Conservation (phyloP, 257 asterid species). For the Buddleja alternifolia region DNA sequence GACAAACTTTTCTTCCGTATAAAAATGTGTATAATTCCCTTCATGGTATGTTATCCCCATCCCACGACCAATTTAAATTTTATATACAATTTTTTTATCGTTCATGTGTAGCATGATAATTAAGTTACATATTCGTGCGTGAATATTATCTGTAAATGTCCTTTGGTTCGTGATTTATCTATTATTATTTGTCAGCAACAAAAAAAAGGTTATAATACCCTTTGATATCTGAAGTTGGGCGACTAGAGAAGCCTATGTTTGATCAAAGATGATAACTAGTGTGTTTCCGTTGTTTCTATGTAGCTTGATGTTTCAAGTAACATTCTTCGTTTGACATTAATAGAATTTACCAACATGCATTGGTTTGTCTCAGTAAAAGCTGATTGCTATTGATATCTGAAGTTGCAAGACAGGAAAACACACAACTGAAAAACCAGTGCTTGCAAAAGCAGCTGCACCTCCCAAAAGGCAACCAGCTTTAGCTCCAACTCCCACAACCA, state of each 20-base stretch:
- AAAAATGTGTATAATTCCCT: neutral
- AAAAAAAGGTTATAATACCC: too few relatives aligned
- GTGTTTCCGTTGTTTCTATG: neutral
- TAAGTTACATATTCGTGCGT: neutral
- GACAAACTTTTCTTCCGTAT: slow-evolving; percentile 2
- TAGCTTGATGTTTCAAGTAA: neutral
- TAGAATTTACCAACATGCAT: neutral
- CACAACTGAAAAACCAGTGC: slow-evolving; percentile 17
- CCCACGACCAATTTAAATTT: neutral
- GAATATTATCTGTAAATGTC: neutral
- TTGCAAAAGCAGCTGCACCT: slow-evolving; percentile 45
- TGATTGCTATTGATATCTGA: slow-evolving; percentile 3
- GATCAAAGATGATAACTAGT: neutral
- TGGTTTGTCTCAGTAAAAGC: slow-evolving; percentile 11
- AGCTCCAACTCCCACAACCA: slow-evolving; percentile 36
- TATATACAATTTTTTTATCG: neutral
- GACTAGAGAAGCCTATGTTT: neutral
- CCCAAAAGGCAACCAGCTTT: slow-evolving; percentile 40
- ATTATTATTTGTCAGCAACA: too few relatives aligned
- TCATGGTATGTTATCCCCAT: neutral
- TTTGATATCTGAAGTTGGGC: neutral
- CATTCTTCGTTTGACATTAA: neutral
- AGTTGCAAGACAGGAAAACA: slow-evolving; percentile 29
- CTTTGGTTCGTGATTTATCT: slow-evolving; percentile 14
- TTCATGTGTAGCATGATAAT: neutral